Evolutionary conservation across 805 yeast species (phyloP).

Genomic region (Schwanniomyces occidentalis): DNA sequence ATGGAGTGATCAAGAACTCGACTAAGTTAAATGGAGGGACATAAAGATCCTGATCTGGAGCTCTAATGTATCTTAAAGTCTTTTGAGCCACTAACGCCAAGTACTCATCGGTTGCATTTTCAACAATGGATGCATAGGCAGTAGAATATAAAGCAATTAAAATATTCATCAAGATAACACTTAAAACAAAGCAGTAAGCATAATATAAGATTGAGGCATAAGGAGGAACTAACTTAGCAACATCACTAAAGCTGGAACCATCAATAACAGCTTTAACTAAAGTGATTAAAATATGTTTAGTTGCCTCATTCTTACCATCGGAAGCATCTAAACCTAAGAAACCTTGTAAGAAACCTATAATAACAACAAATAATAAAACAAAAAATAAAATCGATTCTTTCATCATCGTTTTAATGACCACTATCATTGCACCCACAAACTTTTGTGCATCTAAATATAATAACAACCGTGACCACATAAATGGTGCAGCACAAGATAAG

Average conservation of each 20-base stretch:
- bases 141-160: slow-evolving; percentile 82
- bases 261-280: slow-evolving; percentile 74
- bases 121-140: slow-evolving; percentile 79
- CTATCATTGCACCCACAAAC: slow-evolving; percentile 87
- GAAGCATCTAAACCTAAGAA: slow-evolving; percentile 85
- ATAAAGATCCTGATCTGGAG: slow-evolving; percentile 83
- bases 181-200: slow-evolving; percentile 70
- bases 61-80: slow-evolving; percentile 79
- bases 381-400: slow-evolving; percentile 83
- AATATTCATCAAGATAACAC: slow-evolving; percentile 77
- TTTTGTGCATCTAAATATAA: slow-evolving; percentile 75
- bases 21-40: slow-evolving; percentile 83
- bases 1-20: slow-evolving; percentile 48
- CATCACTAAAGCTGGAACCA: slow-evolving; percentile 68
- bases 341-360: slow-evolving; percentile 82
- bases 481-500: slow-evolving; percentile 78
- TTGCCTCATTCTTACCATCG: slow-evolving; percentile 80
- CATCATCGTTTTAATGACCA: slow-evolving; percentile 83
- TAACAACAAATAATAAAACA: slow-evolving; percentile 66
- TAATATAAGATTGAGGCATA: slow-evolving; percentile 81
- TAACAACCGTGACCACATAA: slow-evolving; percentile 80
- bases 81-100: slow-evolving; percentile 83
- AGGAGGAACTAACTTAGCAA: slow-evolving; percentile 76
- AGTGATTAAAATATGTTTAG: slow-evolving; percentile 59
- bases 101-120: slow-evolving; percentile 81